phyloP scores from a whole-genome alignment of 1,284 basidiomycete species.

The Apiotrichum montevideense region DNA sequence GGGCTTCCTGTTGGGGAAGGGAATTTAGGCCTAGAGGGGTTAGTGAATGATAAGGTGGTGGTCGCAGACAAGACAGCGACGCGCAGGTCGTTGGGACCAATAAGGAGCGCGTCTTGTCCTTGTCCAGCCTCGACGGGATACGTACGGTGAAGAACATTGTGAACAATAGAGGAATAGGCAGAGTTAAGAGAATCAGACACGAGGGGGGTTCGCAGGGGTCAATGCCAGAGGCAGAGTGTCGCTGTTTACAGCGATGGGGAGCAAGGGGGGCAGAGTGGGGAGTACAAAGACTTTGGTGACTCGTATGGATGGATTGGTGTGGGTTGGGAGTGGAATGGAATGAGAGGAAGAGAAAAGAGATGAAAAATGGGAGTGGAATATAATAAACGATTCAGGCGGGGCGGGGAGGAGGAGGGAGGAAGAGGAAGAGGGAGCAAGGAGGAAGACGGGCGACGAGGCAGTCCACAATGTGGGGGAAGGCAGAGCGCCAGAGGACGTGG shows the following conservation, averaged over 20 bases:
- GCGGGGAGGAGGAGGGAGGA: too few species aligned
- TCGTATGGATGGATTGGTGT: background rate
- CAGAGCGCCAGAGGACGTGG: too few species aligned
- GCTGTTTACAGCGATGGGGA: slow-evolving; percentile 6
- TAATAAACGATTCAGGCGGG: slow-evolving; percentile 4
- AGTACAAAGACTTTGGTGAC: background rate
- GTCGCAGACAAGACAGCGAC: background rate
- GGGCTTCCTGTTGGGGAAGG: slow-evolving; percentile 11
- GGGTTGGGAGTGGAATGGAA: background rate
- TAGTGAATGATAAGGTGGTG: background rate
- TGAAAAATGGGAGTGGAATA: background rate
- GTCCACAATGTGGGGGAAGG: too few species aligned
- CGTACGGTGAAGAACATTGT: slow-evolving; percentile 15
- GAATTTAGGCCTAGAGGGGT: slow-evolving; percentile 5
- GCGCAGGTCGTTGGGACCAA: too few species aligned
- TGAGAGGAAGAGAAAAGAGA: slow-evolving; percentile 3
- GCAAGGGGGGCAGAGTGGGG: background rate
- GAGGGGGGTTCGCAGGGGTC: background rate
- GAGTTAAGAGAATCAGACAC: slow-evolving; percentile 17
- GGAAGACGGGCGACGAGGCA: too few species aligned
- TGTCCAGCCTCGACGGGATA: background rate
- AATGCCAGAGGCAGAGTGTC: slow-evolving; percentile 12
- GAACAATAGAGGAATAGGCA: slow-evolving; percentile 12
- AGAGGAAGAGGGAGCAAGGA: too few species aligned
- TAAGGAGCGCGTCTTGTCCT: too few species aligned